These are phyloP conservation scores for Cicer bijugum DNA, from an alignment of 306 rosid genomes.

Conservation along the genomic window DNA sequence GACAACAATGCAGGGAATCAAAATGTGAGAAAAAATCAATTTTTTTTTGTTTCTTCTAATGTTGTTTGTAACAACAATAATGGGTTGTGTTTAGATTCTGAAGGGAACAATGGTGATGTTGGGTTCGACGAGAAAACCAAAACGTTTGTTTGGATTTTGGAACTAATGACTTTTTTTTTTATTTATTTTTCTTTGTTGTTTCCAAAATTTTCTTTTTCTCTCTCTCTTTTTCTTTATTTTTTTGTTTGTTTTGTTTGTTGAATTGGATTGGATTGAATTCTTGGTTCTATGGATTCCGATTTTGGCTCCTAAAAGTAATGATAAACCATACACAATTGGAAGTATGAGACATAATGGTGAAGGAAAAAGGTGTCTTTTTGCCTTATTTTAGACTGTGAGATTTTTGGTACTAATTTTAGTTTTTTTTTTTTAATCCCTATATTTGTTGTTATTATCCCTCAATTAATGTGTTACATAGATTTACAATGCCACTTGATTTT, in stretches of 20 bases:
- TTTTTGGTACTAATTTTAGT: background rate
- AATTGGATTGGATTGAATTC: slow-evolving; percentile 51
- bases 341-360: slow-evolving; percentile 46
- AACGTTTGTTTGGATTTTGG: slow-evolving; percentile 55
- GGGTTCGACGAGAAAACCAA: slow-evolving; percentile 64
- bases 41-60: slow-evolving; percentile 34
- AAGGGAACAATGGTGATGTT: slow-evolving; percentile 40
- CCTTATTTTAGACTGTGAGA: slow-evolving; percentile 49
- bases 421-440: no score
- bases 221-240: background rate
- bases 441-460: no score
- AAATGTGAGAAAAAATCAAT: slow-evolving; percentile 31
- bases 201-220: background rate
- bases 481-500: no score
- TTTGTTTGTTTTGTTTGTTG: slow-evolving; percentile 41
- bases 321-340: slow-evolving; percentile 68
- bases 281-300: slow-evolving; percentile 55
- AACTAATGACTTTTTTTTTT: slow-evolving; percentile 40
- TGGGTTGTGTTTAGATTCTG: slow-evolving; percentile 53
- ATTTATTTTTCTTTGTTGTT: slow-evolving; percentile 46
- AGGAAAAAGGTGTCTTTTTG: slow-evolving; percentile 33
- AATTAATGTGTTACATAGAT: no score
- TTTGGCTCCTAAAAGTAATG: slow-evolving; percentile 68
- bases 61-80: slow-evolving; percentile 35
- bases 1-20: slow-evolving; percentile 39